Evolutionary conservation across 129 eudicot genomes (phyloP), one percentile per base, ranked within the genome.

Genomic region (Smallanthus sonchifolius): DNA sequence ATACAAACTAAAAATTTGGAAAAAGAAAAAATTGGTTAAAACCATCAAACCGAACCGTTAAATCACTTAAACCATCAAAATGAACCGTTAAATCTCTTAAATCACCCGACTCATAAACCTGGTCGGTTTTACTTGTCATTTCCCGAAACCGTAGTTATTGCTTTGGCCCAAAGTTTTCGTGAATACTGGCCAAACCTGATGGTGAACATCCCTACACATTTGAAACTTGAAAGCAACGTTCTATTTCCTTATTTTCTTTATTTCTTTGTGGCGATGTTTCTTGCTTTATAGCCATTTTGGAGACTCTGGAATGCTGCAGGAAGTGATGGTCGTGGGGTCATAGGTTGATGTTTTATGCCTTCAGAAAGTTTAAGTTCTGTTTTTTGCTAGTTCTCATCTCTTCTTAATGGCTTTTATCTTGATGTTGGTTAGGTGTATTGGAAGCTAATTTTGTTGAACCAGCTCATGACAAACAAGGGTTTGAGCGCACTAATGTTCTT

Each of bases 301-400:
- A 91, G 96, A 80, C 72, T 94, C 2, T 94, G 99, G 99, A 87
- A 86, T 90, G 85, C 99, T 77, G 80, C 97, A 63, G 99, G 99
- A 80, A 94, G 97, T 75, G 99, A 88, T 79, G 99, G 99, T 32
- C 99, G 99, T 67, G 99, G 99, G 65, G 99, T 94, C 60, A 94
- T 94, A 85, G 99, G 99, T 93, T 61, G 19, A 75, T 60, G 47
- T 28, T 17, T 17, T 73, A 36, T 61, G 6, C 56, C 63, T 62
- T 49, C 16, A 52, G 37, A 63, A 38, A 47, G 40, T 47, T 67
- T 3, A 9, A 13, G 37, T 10, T 61, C 34, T 24, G 16, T 71
- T 71, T 2, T 8, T 30, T 51, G 28, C 36, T 15, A 71, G 28
- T 72, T 42, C 2, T 38, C 5, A n/a, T 69, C 36, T 24, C 13